phyloP scores from a whole-genome alignment of 169 alveolate species.

The Plasmodium malariae region DNA sequence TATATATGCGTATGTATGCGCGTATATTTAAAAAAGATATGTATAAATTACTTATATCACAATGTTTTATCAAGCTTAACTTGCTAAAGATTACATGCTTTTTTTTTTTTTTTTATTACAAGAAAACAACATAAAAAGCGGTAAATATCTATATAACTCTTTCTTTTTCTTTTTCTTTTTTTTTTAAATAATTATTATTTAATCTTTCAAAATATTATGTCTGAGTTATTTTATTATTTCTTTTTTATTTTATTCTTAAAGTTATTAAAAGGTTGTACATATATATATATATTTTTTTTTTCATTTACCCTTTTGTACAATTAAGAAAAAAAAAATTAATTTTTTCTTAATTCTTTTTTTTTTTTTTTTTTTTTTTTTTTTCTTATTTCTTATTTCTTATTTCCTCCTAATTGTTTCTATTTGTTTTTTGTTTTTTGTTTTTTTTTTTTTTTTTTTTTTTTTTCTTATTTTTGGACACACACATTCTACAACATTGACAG shows the following conservation, averaged over 20 bases:
- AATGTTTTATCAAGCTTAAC: not conserved
- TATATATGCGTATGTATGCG: not conserved
- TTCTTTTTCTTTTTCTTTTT: constrained; percentile 24
- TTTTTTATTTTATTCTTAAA: too few species aligned
- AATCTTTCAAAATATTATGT: too few species aligned
- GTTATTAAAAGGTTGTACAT: constrained; percentile 31
- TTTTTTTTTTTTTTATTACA: not conserved
- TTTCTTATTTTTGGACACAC: constrained; percentile 4
- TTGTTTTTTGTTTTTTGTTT: too few species aligned
- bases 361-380: not conserved
- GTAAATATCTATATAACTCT: not conserved
- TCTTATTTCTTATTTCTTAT: too few species aligned
- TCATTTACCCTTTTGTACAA: constrained; percentile 4
- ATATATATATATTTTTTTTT: constrained; percentile 10
- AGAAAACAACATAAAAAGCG: not conserved
- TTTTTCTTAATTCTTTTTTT: not conserved
- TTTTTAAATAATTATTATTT: too few species aligned
- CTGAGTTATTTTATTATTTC: too few species aligned
- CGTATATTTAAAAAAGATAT: not conserved
- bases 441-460: not conserved
- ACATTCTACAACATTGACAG: constrained; percentile 31
- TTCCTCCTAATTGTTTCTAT: too few species aligned
- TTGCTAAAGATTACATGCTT: not conserved
- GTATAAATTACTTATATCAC: not conserved
- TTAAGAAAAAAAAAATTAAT: constrained; percentile 25